These are phyloP conservation scores for Tuctoria greenei DNA, from an alignment of 176 grass and related monocot species.

Conservation along the genomic window DNA sequence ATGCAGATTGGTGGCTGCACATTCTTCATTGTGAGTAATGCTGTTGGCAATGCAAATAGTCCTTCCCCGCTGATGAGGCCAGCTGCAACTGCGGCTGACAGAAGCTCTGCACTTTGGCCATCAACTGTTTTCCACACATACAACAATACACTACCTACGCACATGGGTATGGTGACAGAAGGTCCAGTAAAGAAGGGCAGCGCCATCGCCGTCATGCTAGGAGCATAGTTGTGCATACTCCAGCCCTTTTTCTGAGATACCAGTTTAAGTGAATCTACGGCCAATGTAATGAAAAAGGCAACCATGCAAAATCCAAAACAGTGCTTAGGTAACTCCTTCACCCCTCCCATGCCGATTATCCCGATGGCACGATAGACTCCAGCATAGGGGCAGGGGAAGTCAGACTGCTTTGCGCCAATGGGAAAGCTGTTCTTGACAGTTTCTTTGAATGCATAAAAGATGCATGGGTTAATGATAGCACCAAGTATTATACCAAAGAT, in stretches of 20 bases:
- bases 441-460: slow-evolving; percentile 25
- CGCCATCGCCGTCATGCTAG: slow-evolving; percentile 41
- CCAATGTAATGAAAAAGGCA: slow-evolving; percentile 9
- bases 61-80: slow-evolving; percentile 51
- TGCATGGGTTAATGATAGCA: slow-evolving; percentile 29
- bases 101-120: slow-evolving; percentile 4
- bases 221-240: slow-evolving; percentile 22
- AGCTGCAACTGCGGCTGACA: slow-evolving; percentile 34
- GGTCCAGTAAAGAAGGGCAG: slow-evolving; percentile 37
- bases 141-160: slow-evolving; percentile 17
- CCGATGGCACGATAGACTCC: slow-evolving; percentile 30
- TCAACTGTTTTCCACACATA: slow-evolving; percentile 35
- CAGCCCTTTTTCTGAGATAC: slow-evolving; percentile 32
- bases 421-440: neutral
- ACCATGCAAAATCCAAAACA: slow-evolving; percentile 3
- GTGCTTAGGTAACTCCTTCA: slow-evolving; percentile 40
- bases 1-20: slow-evolving; percentile 58
- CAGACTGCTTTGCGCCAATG: slow-evolving; percentile 18
- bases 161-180: slow-evolving; percentile 29
- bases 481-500: slow-evolving; percentile 28
- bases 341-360: slow-evolving; percentile 34
- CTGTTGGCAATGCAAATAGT: slow-evolving; percentile 35
- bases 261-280: neutral
- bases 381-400: slow-evolving; percentile 21
- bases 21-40: slow-evolving; percentile 16